Percentiles rank a stretch among this genome's conserved stretches.
phyloP scores from a whole-genome alignment of 192 early-diverging fungal genomes.

The Entomortierella lignicola region DNA sequence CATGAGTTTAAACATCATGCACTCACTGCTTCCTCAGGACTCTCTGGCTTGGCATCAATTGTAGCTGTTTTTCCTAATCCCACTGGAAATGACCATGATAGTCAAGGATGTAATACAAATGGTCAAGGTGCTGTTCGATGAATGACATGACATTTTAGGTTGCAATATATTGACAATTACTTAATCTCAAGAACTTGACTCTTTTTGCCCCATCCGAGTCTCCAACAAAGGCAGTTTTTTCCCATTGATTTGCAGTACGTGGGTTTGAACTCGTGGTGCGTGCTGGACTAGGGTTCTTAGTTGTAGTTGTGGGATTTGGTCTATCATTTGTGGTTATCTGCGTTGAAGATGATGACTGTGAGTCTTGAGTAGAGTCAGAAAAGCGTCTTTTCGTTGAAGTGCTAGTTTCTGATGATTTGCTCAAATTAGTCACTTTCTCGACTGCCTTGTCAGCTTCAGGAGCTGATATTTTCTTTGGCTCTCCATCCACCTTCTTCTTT shows the following conservation, averaged over 20 bases:
- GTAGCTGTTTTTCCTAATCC: constrained; percentile 28
- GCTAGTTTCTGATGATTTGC: too few species aligned
- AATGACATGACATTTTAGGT: too few species aligned
- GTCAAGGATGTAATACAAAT: neutral
- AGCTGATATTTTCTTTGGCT: neutral
- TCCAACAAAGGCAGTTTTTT: constrained; percentile 33
- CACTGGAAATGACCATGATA: constrained; percentile 10
- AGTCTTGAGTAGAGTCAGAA: constrained; percentile 5
- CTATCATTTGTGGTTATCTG: neutral
- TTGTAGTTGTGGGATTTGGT: neutral
- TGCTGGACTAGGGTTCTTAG: too few species aligned
- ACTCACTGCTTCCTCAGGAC: constrained; percentile 29
- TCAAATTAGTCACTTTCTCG: too few species aligned
- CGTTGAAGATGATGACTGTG: neutral
- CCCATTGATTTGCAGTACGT: constrained; percentile 33
- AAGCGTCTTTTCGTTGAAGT: constrained; percentile 12
- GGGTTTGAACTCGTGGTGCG: too few species aligned
- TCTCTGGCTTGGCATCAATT: constrained; percentile 28
- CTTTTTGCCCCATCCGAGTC: constrained; percentile 29
- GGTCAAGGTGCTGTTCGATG: neutral
- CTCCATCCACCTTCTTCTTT: neutral
- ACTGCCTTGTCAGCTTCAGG: too few species aligned
- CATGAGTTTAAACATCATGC: neutral
- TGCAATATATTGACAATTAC: constrained; percentile 3
- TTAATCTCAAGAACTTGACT: constrained; percentile 31